Evolutionary conservation across 2,329 filamentous ascomycete species (phyloP).

Genomic region (Beauveria scarabaeidicola): DNA sequence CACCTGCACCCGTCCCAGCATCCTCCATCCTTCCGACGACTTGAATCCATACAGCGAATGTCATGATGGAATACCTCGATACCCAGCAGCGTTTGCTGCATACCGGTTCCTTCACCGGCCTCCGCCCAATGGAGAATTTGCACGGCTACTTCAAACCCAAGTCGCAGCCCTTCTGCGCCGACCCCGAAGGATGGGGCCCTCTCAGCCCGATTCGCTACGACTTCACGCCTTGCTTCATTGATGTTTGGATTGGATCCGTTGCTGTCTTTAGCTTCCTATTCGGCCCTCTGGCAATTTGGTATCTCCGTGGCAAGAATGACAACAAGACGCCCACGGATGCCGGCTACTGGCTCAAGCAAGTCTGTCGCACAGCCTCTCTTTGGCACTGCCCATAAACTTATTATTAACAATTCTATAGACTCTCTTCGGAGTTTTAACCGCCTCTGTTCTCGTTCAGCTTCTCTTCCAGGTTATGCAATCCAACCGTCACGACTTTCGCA

Average conservation of each 20-base stretch:
- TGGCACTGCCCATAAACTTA: background rate
- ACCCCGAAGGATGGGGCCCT: conserved; percentile 91
- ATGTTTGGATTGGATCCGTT: conserved; percentile 75
- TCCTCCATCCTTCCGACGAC: background rate
- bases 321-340: conserved; percentile 62
- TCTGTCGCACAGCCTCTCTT: conserved; percentile 31
- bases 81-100: conserved; percentile 41
- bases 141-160: conserved; percentile 53
- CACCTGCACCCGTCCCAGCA: background rate
- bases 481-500: conserved; percentile 70
- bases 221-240: conserved; percentile 95
- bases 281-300: conserved; percentile 71
- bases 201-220: conserved; percentile 81
- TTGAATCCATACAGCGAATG: background rate
- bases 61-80: conserved; percentile 3
- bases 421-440: conserved; percentile 60
- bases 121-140: conserved; percentile 40
- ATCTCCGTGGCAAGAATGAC: conserved; percentile 35
- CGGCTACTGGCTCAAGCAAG: conserved; percentile 91
- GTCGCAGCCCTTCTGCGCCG: conserved; percentile 74
- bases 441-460: conserved; percentile 63
- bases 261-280: conserved; percentile 71
- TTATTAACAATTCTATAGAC: conserved; percentile 24
- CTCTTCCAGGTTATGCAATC: conserved; percentile 57
- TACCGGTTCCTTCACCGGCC: conserved; percentile 55